Evolutionary conservation across 148 eudicot species (phyloP).

Genomic region (Spergularia marina): DNA sequence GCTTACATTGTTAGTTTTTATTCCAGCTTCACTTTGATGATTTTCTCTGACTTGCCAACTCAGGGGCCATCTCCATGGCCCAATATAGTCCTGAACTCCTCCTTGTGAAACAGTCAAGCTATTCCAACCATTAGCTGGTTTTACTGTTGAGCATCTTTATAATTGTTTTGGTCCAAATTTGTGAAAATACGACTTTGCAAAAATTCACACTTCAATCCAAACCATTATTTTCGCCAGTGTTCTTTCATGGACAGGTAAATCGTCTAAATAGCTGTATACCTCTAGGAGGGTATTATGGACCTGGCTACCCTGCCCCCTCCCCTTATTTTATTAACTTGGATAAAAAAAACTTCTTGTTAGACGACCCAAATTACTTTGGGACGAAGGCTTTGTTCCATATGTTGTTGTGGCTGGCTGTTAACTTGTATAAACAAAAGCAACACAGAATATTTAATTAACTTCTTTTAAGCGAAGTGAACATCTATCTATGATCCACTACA

Average conservation of each 20-base stretch:
- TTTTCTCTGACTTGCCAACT: neutral
- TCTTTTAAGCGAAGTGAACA: no score
- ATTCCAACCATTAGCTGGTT: no score
- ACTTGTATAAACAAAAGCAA: no score
- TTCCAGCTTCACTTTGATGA: neutral
- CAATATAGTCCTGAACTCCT: neutral
- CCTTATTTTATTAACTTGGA: no score
- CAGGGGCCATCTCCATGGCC: neutral
- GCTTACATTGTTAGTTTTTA: neutral
- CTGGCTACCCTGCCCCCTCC: neutral
- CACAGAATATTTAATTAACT: no score
- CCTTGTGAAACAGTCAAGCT: no score
- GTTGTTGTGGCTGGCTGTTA: no score
- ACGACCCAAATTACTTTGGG: no score
- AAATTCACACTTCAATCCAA: neutral
- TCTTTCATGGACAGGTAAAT: neutral
- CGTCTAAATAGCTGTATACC: constrained; percentile 1
- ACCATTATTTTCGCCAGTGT: neutral
- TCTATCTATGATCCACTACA: neutral
- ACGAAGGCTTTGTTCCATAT: no score
- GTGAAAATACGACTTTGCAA: neutral
- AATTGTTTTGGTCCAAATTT: neutral
- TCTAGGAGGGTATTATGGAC: neutral
- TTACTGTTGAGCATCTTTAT: no score
- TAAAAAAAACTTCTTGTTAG: no score